A percentile compares a stretch with the other conserved stretches of the same genome.
phyloP scores from a whole-genome alignment of 305 asterid species.

The Lippia alba region DNA sequence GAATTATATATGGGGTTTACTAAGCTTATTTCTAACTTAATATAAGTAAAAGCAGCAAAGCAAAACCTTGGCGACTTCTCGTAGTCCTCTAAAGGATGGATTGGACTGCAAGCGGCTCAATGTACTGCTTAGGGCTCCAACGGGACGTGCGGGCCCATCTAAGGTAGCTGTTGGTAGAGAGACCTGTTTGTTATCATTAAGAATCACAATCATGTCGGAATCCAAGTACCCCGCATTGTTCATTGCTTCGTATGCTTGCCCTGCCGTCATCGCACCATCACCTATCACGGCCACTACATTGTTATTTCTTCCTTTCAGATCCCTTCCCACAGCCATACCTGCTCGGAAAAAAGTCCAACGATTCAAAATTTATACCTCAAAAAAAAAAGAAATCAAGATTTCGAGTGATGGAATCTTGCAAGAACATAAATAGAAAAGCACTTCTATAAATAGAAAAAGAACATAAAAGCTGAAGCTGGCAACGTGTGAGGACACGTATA shows the following conservation, averaged over 20 bases:
- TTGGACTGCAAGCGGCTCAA: conserved; percentile 90
- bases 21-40: too few relatives aligned
- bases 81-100: conserved; percentile 83
- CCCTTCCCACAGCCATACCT: conserved; percentile 99
- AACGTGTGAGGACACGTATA: too few relatives aligned
- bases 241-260: conserved; percentile 98
- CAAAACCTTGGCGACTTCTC: conserved; percentile 94
- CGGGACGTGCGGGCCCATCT: conserved; percentile 90
- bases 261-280: conserved; percentile 99
- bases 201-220: conserved; percentile 95
- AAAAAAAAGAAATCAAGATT: neutral
- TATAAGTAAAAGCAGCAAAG: too few relatives aligned
- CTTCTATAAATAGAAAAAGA: too few relatives aligned
- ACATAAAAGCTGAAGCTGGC: too few relatives aligned
- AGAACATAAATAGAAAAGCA: too few relatives aligned
- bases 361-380: conserved; percentile 20
- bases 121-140: conserved; percentile 93
- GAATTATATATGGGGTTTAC: neutral
- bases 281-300: conserved; percentile 87
- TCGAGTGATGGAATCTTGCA: too few relatives aligned
- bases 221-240: conserved; percentile 95
- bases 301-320: conserved; percentile 78
- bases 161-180: conserved; percentile 92
- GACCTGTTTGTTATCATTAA: conserved; percentile 95
- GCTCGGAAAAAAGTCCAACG: conserved; percentile 30